Conservation (phyloP, 495 filamentous ascomycete species). For the Mytilinidion resinicola region DNA sequence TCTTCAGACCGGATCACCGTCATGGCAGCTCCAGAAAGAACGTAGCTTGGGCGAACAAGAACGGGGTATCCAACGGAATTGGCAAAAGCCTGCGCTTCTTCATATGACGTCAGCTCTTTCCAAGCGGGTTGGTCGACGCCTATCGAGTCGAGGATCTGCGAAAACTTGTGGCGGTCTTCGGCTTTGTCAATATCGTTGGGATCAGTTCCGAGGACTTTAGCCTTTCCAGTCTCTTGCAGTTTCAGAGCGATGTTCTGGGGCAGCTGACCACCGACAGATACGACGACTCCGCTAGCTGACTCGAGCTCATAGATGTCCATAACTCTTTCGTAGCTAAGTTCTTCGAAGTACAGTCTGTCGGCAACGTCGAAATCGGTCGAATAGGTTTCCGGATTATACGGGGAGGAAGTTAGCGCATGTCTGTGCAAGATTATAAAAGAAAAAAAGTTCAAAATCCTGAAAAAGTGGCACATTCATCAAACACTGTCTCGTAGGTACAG, state of each 20-base stretch:
- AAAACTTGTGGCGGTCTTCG: conserved; percentile 97
- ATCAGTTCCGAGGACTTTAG: conserved; percentile 84
- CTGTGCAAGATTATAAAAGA: too few relatives aligned
- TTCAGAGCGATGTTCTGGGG: conserved; percentile 95
- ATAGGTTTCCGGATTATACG: conserved; percentile 34
- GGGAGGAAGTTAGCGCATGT: too few relatives aligned
- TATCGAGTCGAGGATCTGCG: conserved; percentile 91
- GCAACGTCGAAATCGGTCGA: conserved; percentile 87
- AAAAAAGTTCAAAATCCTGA: too few relatives aligned
- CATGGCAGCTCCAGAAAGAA: conserved; percentile 95
- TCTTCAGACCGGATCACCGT: conserved; percentile 86
- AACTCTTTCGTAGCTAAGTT: conserved; percentile 92
- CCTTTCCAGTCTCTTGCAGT: conserved; percentile 84
- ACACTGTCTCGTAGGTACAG: too few relatives aligned
- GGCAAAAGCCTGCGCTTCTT: conserved; percentile 81
- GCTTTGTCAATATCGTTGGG: conserved; percentile 94
- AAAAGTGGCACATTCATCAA: too few relatives aligned
- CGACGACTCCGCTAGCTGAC: conserved; percentile 78
- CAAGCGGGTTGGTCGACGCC: conserved; percentile 95
- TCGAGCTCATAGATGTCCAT: conserved; percentile 99
- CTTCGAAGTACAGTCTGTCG: conserved; percentile 96
- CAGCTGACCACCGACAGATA: conserved; percentile 91
- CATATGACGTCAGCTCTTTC: conserved; percentile 89
- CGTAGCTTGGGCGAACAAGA: conserved; percentile 88
- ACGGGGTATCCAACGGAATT: conserved; percentile 84